Evolutionary conservation across 2,329 filamentous ascomycete species (phyloP).

Genomic region (Botrytis medusae): DNA sequence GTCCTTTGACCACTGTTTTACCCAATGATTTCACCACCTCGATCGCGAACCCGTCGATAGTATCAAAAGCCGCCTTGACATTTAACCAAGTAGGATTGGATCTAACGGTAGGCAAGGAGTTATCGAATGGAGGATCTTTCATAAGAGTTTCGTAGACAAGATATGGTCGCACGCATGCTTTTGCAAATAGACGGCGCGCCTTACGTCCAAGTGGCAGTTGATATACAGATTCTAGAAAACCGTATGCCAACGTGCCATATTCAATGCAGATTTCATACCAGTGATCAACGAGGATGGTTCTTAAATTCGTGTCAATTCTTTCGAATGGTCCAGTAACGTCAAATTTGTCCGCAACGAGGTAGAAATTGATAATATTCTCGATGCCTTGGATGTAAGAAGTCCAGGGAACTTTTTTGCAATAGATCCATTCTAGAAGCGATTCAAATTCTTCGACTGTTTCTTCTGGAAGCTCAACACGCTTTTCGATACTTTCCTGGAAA

Average conservation of each 20-base stretch:
- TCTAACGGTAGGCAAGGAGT: background rate
- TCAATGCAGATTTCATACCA: background rate
- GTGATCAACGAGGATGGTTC: background rate
- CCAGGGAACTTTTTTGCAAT: background rate
- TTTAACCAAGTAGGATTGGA: background rate
- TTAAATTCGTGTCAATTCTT: background rate
- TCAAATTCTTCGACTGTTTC: background rate
- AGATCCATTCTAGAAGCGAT: background rate
- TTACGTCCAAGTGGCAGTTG: background rate
- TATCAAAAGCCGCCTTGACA: background rate
- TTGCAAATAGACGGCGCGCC: background rate
- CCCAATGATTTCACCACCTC: background rate
- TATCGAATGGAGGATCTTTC: background rate
- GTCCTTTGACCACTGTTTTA: background rate
- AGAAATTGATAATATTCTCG: background rate
- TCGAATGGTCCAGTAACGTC: background rate
- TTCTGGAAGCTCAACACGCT: background rate
- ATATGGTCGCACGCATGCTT: background rate
- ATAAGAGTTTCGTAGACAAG: background rate
- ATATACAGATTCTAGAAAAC: background rate
- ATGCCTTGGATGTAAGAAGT: background rate
- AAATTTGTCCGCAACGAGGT: background rate
- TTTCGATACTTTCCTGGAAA: background rate
- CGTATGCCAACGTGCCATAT: background rate
- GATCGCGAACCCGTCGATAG: background rate